Evolutionary conservation across 1,284 basidiomycete genomes (phyloP).

Genomic region (Mycena citricolor): DNA sequence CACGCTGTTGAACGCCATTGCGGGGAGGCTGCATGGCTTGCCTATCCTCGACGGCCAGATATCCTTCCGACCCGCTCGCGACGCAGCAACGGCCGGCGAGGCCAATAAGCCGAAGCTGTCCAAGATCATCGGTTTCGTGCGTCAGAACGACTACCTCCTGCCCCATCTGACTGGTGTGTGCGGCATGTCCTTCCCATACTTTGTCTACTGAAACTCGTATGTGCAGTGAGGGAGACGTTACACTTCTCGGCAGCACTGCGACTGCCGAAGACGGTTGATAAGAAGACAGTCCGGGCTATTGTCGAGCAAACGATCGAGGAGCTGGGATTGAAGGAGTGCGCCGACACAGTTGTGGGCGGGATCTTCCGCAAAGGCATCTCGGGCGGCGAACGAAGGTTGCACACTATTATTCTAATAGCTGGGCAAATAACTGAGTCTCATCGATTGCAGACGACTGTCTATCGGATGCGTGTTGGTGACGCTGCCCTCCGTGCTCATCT

Average conservation of each 20-base stretch:
- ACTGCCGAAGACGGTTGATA: constrained; percentile 39
- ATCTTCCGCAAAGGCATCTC: constrained; percentile 45
- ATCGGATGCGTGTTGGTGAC: constrained; percentile 23
- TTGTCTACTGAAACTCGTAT: background rate
- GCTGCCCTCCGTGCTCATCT: constrained; percentile 40
- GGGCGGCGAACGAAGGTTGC: constrained; percentile 47
- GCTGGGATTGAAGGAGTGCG: constrained; percentile 49
- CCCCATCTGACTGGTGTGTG: constrained; percentile 19
- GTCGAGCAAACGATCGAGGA: constrained; percentile 52
- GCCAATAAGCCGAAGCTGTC: constrained; percentile 23
- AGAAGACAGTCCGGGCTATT: constrained; percentile 34
- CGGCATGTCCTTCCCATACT: background rate
- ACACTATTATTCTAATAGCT: constrained; percentile 22
- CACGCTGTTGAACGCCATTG: constrained; percentile 22
- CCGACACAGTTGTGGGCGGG: constrained; percentile 41
- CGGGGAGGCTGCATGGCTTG: constrained; percentile 16
- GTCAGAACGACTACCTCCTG: constrained; percentile 21
- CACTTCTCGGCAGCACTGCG: constrained; percentile 46
- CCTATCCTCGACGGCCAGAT: constrained; percentile 18
- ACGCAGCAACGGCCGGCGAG: constrained; percentile 4
- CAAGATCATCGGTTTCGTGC: constrained; percentile 22
- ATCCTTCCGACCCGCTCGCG: constrained; percentile 11
- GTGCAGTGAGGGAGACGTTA: constrained; percentile 47
- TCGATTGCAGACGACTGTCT: constrained; percentile 16
- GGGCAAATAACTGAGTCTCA: too few species aligned